These are phyloP conservation scores for Phytophthora multivora DNA, from an alignment of 352 stramenopile species.

Conservation along the genomic window DNA sequence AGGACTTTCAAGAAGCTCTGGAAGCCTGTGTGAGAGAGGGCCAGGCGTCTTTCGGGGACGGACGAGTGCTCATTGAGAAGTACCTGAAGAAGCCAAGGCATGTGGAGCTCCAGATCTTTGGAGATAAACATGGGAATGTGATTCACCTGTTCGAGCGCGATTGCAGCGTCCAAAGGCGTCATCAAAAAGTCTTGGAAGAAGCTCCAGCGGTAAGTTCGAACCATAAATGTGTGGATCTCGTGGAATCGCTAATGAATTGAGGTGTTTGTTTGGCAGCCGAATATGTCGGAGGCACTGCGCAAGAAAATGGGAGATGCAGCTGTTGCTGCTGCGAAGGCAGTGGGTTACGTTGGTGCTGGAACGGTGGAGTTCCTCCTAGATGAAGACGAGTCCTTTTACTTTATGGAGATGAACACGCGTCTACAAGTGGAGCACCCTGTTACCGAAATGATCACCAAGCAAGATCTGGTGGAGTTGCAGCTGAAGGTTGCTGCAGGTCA, in stretches of 20 bases:
- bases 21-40: constrained; percentile 89
- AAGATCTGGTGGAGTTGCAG: constrained; percentile 94
- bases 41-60: constrained; percentile 89
- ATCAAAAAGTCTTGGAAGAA: constrained; percentile 96
- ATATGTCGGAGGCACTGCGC: constrained; percentile 81
- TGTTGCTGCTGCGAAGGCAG: constrained; percentile 87
- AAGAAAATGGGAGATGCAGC: constrained; percentile 91
- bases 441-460: constrained; percentile 91
- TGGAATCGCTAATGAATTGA: not conserved
- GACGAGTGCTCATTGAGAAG: constrained; percentile 92
- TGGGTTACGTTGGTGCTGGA: constrained; percentile 92
- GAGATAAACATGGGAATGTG: constrained; percentile 89
- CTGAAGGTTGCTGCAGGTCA: constrained; percentile 93
- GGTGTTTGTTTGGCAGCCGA: constrained; percentile 39
- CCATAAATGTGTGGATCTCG: not conserved
- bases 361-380: constrained; percentile 96
- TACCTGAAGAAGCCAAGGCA: constrained; percentile 90
- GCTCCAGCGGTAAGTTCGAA: constrained; percentile 76
- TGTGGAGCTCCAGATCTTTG: constrained; percentile 94
- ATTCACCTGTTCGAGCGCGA: constrained; percentile 92
- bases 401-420: constrained; percentile 97
- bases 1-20: constrained; percentile 81
- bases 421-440: constrained; percentile 95
- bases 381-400: constrained; percentile 92
- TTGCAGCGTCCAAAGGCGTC: constrained; percentile 90